Base-by-base conservation (phyloP, 148 eudicot species). In the Rhododendron ferrugineum region DNA sequence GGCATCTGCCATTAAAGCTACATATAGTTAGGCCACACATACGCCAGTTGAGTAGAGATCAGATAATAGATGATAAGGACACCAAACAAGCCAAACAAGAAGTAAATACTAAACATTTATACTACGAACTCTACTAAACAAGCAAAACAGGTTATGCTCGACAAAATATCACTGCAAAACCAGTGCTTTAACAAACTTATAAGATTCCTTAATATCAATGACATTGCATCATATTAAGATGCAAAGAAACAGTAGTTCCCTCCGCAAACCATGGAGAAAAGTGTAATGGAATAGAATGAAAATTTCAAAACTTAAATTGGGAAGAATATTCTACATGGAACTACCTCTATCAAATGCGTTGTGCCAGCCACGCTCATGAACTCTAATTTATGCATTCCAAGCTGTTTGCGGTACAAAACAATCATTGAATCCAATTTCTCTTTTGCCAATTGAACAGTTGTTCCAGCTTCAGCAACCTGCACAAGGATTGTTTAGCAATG, bases 271-370 rank as follows among this genome's bases (percentile, higher is more conserved):
- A 54, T 54, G 14, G 47, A 66, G 28, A 30, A 64, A 28, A 68
- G 78, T 8, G 42, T 11, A 68, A 83, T 46, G 32, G 18, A 50
- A 42, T 22, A 70, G 80, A 74, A 70, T 54, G 5, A 52, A 42
- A 66, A 4, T 30, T 44, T 79, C 11, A 18, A 20, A 36, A 11
- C n/a, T 11, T 13, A 20, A 11, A 37, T 28, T 4, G 16, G 16
- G n/a, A 2, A 28, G 20, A 85, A 30, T 56, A 58, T 18, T 60
- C 9, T 14, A 86, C 30, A 72, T 23, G 15, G 37, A 75, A 83
- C 56, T 90, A 96, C 99, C 99, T 96, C 99, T 82, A 96, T 94
- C 89, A 96, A 89, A 89, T 96, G 95, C 54, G 96, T 93, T n/a
- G 91, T 89, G 46, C 97, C 99, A 78, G 97, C 81, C 49, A 96